phyloP scores from a whole-genome alignment of 2,329 filamentous ascomycete species.

The Cladosporium sp. region DNA sequence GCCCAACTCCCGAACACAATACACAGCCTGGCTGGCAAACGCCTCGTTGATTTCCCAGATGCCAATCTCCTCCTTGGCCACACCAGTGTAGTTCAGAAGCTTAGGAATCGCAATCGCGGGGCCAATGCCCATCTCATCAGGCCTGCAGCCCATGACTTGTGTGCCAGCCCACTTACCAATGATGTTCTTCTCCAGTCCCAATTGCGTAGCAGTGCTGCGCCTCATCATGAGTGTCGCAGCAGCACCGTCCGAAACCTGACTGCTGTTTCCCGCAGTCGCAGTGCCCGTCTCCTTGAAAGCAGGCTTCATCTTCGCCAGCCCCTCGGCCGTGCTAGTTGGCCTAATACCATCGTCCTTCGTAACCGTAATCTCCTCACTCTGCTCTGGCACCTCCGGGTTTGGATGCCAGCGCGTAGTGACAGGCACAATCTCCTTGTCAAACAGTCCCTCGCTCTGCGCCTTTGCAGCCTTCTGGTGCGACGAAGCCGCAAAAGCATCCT shows the following conservation, averaged over 20 bases:
- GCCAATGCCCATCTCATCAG: slow-evolving; percentile 92
- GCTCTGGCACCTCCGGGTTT: slow-evolving; percentile 52
- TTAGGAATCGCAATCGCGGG: slow-evolving; percentile 83
- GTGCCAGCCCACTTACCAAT: slow-evolving; percentile 80
- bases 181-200: slow-evolving; percentile 66
- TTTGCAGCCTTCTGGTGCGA: slow-evolving; percentile 69
- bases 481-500: slow-evolving; percentile 75
- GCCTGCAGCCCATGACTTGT: slow-evolving; percentile 70
- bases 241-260: slow-evolving; percentile 83
- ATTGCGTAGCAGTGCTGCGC: slow-evolving; percentile 68
- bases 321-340: slow-evolving; percentile 62
- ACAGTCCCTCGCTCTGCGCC: slow-evolving; percentile 65
- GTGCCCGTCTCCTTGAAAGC: slow-evolving; percentile 72
- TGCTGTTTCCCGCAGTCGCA: slow-evolving; percentile 80
- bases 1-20: slow-evolving; percentile 68
- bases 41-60: slow-evolving; percentile 94
- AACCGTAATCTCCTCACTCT: slow-evolving; percentile 60
- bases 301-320: slow-evolving; percentile 74
- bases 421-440: slow-evolving; percentile 74
- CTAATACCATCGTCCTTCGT: slow-evolving; percentile 80
- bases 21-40: slow-evolving; percentile 59
- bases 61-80: slow-evolving; percentile 66
- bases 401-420: slow-evolving; percentile 67
- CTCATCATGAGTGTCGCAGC: slow-evolving; percentile 81
- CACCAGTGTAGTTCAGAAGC: slow-evolving; percentile 64